phyloP scores from a whole-genome alignment of 305 asterid genomes.

The Fraxinus dipetala region DNA sequence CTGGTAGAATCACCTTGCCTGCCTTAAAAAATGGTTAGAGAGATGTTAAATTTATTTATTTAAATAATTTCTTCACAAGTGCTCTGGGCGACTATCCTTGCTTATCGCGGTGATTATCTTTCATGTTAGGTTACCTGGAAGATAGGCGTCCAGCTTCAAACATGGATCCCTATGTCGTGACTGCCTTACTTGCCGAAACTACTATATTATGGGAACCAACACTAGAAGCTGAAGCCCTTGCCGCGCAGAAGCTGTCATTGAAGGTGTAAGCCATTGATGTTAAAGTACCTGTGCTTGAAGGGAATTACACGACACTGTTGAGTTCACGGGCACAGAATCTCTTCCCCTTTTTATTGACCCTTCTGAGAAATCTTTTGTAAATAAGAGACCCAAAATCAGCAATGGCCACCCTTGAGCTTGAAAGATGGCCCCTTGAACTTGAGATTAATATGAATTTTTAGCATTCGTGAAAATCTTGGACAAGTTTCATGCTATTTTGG shows the following conservation, averaged over 20 bases:
- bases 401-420: slow-evolving; percentile 25
- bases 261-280: slow-evolving; percentile 42
- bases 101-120: slow-evolving; percentile 5
- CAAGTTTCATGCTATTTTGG: slow-evolving; percentile 24
- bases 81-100: not conserved
- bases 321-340: slow-evolving; percentile 26
- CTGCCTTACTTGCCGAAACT: slow-evolving; percentile 78
- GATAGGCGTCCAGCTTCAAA: slow-evolving; percentile 98
- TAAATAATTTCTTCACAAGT: not conserved
- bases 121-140: slow-evolving; percentile 76
- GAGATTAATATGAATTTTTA: slow-evolving; percentile 19
- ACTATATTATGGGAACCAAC: slow-evolving; percentile 93
- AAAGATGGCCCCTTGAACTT: slow-evolving; percentile 29
- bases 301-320: slow-evolving; percentile 1
- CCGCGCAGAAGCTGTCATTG: slow-evolving; percentile 73
- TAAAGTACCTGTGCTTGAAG: slow-evolving; percentile 6
- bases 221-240: slow-evolving; percentile 82
- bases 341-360: slow-evolving; percentile 26
- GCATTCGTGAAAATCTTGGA: slow-evolving; percentile 26
- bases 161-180: slow-evolving; percentile 98
- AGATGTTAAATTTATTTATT: not conserved
- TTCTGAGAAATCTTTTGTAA: slow-evolving; percentile 27
- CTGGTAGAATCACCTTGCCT: not conserved
- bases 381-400: slow-evolving; percentile 41
- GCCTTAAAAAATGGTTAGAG: not conserved